Evolutionary conservation across 2,329 filamentous ascomycete genomes (phyloP), one percentile per base, ranked within the genome.

Genomic region (Colletotrichum orbiculare): DNA sequence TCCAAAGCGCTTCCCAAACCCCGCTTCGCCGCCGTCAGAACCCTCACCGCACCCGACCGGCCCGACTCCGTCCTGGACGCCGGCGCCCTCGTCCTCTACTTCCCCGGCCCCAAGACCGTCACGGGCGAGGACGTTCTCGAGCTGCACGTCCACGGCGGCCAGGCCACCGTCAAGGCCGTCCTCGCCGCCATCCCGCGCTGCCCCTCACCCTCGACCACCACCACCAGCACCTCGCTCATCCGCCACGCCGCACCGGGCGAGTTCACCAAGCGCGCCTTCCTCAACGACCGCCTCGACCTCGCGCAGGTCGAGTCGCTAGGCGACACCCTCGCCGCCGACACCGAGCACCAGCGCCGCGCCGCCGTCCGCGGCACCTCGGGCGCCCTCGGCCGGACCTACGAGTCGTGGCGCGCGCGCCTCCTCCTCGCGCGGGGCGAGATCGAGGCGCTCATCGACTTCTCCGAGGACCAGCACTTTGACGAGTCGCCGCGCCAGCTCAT

Each of bases 401-500:
- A 97, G 70, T 72, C 73, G 9, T 99, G 96, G 96, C 88, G 95
- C 34, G 81, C 87, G 68, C 83, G 89, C 69, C 79, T 99, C 15
- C 82, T 98, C 7, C 85, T 91, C 67, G 94, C 94, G 9, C 88
- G 96, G 2, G 96, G 93, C 9, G 94, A 98, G 78, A 84, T 99
- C 43, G 96, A 99, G 78, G 96, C 96, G 0, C 80, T 99, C 70
- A 98, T 99, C 67, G 96, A 99, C 77, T 99, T 99, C 75, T 91
- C 93, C 1, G 96, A 99, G 76, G 96, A 98, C 73, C 95, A 99
- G 78, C 92, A 98, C 79, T 97, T 99, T 73, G 94, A 98, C 70
- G 94, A 97, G 77, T 90, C 92, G 3, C 91, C 93, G 1, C 79
- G 84, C 0, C 86, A 91, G 60, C 82, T 98, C 25, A 84, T 96